phyloP scores from a whole-genome alignment of 805 yeast genomes.

The Candida patagonica region DNA sequence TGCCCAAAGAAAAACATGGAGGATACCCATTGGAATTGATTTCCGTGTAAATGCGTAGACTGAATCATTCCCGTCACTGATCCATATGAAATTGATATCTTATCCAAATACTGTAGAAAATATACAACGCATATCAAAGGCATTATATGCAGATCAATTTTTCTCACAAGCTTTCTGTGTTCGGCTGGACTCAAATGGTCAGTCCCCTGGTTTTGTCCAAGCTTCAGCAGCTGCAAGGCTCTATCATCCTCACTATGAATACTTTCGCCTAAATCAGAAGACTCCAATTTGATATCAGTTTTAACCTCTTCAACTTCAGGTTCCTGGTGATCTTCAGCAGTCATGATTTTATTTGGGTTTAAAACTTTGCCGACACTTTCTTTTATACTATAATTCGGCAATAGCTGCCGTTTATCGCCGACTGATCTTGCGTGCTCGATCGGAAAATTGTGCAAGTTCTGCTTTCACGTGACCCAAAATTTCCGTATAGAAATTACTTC shows the following conservation, averaged over 20 bases:
- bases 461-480: no score
- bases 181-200: slow-evolving; percentile 23
- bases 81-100: slow-evolving; percentile 40
- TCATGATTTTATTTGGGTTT: no score
- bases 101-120: slow-evolving; percentile 31
- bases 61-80: slow-evolving; percentile 40
- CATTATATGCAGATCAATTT: slow-evolving; percentile 16
- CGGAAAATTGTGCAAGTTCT: no score
- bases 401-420: no score
- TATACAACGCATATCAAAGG: slow-evolving; percentile 13
- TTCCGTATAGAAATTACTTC: no score
- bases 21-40: slow-evolving; percentile 36
- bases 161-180: slow-evolving; percentile 18
- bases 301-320: no score
- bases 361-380: no score
- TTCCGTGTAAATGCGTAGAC: slow-evolving; percentile 33
- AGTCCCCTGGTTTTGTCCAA: slow-evolving; percentile 13
- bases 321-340: no score
- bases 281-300: no score
- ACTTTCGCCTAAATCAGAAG: no score
- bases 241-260: slow-evolving; percentile 3
- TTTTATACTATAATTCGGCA: no score
- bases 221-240: slow-evolving; percentile 8
- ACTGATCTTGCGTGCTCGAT: no score
- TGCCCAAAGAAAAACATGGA: slow-evolving; percentile 38